phyloP scores from a whole-genome alignment of 306 rosid genomes.

The Cicer judaicum region DNA sequence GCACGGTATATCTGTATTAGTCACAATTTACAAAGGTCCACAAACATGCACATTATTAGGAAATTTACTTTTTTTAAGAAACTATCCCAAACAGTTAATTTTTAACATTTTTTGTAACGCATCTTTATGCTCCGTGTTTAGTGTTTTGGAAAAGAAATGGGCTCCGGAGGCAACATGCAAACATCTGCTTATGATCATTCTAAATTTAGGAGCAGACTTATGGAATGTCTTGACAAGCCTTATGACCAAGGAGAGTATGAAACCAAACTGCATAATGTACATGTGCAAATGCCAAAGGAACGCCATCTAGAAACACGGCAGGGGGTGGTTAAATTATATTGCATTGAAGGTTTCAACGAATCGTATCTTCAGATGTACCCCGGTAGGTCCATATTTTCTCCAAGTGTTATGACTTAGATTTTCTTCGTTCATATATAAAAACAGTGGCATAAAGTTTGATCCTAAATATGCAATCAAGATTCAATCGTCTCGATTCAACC shows the following conservation, averaged over 20 bases:
- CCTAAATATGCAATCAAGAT: not conserved
- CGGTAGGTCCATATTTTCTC: slow-evolving; percentile 61
- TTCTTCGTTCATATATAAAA: slow-evolving; percentile 3
- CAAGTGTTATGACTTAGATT: not conserved
- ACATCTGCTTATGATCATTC: slow-evolving; percentile 20
- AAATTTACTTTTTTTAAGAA: not conserved
- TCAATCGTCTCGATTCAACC: slow-evolving; percentile 8
- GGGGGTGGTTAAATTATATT: slow-evolving; percentile 43
- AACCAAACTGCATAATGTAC: slow-evolving; percentile 21
- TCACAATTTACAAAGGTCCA: slow-evolving; percentile 13
- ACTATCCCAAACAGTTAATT: slow-evolving; percentile 5
- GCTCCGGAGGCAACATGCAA: slow-evolving; percentile 35
- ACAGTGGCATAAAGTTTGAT: not conserved
- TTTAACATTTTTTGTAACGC: slow-evolving; percentile 10
- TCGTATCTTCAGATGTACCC: slow-evolving; percentile 59
- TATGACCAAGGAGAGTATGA: slow-evolving; percentile 53
- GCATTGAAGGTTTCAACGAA: slow-evolving; percentile 27
- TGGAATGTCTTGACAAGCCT: slow-evolving; percentile 63
- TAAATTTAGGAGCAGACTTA: slow-evolving; percentile 60
- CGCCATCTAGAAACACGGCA: slow-evolving; percentile 49
- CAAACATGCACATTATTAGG: slow-evolving; percentile 25
- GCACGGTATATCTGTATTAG: not conserved
- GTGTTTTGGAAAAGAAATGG: slow-evolving; percentile 46
- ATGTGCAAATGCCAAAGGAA: slow-evolving; percentile 20
- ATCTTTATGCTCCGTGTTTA: slow-evolving; percentile 16